These are phyloP conservation scores for Acanthamoeba triangularis DNA, from an alignment of 208 protist species.

Conservation along the genomic window DNA sequence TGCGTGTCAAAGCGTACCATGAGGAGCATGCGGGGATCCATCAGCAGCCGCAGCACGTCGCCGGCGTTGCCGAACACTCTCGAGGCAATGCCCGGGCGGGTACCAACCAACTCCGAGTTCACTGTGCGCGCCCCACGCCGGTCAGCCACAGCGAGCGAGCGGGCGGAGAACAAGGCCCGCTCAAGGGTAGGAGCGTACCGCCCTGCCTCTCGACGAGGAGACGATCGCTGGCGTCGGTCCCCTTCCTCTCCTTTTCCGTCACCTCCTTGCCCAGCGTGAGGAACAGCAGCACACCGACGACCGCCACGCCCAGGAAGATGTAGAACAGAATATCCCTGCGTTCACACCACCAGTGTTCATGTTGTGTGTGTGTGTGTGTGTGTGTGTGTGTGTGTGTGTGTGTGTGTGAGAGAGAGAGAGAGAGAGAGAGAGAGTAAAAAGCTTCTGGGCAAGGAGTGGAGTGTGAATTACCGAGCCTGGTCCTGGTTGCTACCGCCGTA, in stretches of 20 bases:
- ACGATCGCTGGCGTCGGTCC: background rate
- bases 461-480: background rate
- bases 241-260: slow-evolving; percentile 6
- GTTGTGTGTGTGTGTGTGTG: background rate
- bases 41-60: slow-evolving; percentile 22
- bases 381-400: background rate
- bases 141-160: background rate
- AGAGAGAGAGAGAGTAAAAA: background rate
- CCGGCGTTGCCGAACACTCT: background rate
- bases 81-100: background rate
- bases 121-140: background rate
- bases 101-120: background rate
- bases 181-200: background rate
- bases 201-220: background rate
- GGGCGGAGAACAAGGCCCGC: background rate
- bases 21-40: slow-evolving; percentile 31
- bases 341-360: background rate
- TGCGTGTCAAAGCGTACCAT: background rate
- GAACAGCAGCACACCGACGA: background rate
- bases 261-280: slow-evolving; percentile 45
- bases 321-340: slow-evolving; percentile 58
- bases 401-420: background rate
- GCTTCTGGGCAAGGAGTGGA: background rate
- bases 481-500: slow-evolving; percentile 19
- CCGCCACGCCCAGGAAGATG: slow-evolving; percentile 47